Conservation (phyloP, 192 early-diverging fungal species). For the Coemansia brasiliensis region DNA sequence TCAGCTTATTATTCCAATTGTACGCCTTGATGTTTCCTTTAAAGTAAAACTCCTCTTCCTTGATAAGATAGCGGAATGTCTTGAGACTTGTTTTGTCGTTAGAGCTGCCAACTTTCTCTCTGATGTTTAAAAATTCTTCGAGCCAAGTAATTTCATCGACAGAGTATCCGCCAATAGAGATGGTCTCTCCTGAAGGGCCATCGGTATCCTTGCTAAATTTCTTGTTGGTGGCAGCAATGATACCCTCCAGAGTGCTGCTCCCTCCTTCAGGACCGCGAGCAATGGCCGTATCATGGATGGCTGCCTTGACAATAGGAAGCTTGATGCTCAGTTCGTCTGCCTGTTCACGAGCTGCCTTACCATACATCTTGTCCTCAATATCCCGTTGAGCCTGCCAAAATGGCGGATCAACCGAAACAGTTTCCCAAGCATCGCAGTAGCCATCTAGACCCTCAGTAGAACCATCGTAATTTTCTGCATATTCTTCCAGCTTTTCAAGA, state of each 20-base stretch:
- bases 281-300: neutral
- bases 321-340: neutral
- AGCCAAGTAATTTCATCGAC: slow-evolving; percentile 28
- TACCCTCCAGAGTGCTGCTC: neutral
- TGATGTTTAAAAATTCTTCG: slow-evolving; percentile 18
- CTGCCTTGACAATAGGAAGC: neutral
- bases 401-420: no score
- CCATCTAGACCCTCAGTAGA: no score
- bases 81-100: neutral
- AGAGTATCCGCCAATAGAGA: slow-evolving; percentile 2
- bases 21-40: neutral
- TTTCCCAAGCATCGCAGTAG: no score
- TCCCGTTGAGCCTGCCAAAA: neutral
- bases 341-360: neutral
- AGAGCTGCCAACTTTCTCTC: neutral
- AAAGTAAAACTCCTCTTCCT: neutral
- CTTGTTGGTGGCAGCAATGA: slow-evolving; percentile 2
- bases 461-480: no score
- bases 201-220: neutral
- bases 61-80: neutral
- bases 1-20: neutral
- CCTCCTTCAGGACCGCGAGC: neutral
- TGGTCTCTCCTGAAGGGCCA: slow-evolving; percentile 9
- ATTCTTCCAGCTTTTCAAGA: no score
- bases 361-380: neutral